Evolutionary conservation across 805 yeast genomes (phyloP).

Genomic region (Saccharomyces eubayanus): DNA sequence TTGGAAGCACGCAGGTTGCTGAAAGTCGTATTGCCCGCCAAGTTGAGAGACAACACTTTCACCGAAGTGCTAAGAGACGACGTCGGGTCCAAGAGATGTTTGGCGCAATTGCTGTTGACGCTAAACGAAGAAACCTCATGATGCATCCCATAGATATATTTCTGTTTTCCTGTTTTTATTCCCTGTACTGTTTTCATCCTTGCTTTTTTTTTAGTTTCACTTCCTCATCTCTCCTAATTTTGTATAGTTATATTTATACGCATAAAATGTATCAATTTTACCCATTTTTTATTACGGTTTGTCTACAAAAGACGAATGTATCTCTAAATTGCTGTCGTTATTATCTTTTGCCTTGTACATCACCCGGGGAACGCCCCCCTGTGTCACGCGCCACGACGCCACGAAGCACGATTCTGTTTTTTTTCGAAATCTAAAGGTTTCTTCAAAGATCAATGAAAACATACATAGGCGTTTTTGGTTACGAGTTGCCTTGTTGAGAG

Average conservation of each 20-base stretch:
- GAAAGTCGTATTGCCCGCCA: slow-evolving; percentile 75
- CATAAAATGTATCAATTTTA: not conserved
- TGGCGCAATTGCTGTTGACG: slow-evolving; percentile 71
- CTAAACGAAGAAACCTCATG: slow-evolving; percentile 36
- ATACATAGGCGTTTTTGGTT: not conserved
- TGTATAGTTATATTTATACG: not conserved
- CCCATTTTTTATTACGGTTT: not conserved
- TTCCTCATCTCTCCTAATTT: not conserved
- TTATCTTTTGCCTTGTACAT: not conserved
- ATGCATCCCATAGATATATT: slow-evolving; percentile 1
- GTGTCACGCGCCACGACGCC: not conserved
- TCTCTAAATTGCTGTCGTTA: not conserved
- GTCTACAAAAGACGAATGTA: not conserved
- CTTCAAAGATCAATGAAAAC: not conserved
- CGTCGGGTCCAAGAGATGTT: slow-evolving; percentile 75
- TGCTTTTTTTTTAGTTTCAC: not conserved
- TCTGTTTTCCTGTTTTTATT: not conserved
- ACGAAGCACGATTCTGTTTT: not conserved
- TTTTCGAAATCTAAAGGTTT: not conserved
- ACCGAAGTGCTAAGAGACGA: slow-evolving; percentile 74
- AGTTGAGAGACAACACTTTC: slow-evolving; percentile 69
- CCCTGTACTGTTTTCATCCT: not conserved
- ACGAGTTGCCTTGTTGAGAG: not conserved
- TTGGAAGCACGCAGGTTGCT: slow-evolving; percentile 83
- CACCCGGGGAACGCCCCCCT: not conserved